Evolutionary conservation across 2,329 filamentous ascomycete genomes (phyloP), one percentile per base, ranked within the genome.

Genomic region (Diplodia mutila): DNA sequence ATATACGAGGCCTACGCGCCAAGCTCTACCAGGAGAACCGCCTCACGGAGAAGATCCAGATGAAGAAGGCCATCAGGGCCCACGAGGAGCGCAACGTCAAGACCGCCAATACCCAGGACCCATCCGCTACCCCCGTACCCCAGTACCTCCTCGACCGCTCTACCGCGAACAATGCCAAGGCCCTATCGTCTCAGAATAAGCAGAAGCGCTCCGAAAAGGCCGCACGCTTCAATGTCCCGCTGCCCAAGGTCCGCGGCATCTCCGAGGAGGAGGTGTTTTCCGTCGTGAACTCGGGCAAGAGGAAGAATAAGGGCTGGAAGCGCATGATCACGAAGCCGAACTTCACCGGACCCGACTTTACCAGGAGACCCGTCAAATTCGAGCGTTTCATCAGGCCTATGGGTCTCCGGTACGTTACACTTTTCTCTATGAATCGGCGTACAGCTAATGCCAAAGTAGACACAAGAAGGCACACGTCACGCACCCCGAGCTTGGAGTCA

Each of bases 81-180:
- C 92, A 97, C 84, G 95, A 99, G 82, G 92, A 97, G 85, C 90
- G 93, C 82, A 96, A 97, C 77, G 89, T 98, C 85, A 97, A 98
- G 83, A 92, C 91, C 9, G 84, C 87, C 37, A 89, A 90, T 66
- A 89, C 91, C 72, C 87, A 90, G 74, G 91, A 95, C 80, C 91
- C 94, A 69, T 89, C 89, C 29, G 88, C 86, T 72, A 92, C 92
- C 61, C 92, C 95, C 68, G 85, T 98, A 74, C 95, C 95, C 61
- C 90, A 93, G 74, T 99, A 98, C 81, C 87, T 99, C 78, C 89
- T 99, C 71, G 95, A 99, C 83, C 89, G 95, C n/a, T 85, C 83
- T 55, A 85, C 89, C 72, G 83, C 85, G 68, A 89, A 85, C 70
- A 88, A 89, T 72, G 89, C 89, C 42, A 91, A 97, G 81, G 91